Evolutionary conservation across 257 asterid genomes (phyloP).

Genomic region (Plantago elongata): DNA sequence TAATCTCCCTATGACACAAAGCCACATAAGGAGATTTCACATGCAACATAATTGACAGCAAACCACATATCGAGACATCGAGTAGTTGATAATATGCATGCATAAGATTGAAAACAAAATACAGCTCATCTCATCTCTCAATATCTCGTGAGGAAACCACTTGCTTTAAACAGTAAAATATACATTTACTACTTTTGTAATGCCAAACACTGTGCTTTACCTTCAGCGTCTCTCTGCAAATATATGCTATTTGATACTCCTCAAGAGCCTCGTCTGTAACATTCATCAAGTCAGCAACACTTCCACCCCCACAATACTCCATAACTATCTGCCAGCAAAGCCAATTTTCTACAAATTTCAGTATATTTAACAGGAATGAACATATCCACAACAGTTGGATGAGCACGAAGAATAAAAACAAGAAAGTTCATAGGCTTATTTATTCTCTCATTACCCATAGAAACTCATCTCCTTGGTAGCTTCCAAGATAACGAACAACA

Average conservation of each 20-base stretch:
- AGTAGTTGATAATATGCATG: not conserved
- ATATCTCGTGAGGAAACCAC: constrained; percentile 7
- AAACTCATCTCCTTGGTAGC: constrained; percentile 98
- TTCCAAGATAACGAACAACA: constrained; percentile 97
- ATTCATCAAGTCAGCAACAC: constrained; percentile 96
- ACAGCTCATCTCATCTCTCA: not conserved
- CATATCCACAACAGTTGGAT: constrained; percentile 10
- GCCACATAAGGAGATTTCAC: too few relatives aligned
- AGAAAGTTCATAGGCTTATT: constrained; percentile 11
- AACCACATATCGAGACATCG: too few relatives aligned
- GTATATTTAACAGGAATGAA: constrained; percentile 12
- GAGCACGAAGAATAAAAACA: not conserved
- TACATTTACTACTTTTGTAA: not conserved
- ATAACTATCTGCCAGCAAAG: constrained; percentile 83
- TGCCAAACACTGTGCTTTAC: constrained; percentile 25
- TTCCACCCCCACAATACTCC: constrained; percentile 99
- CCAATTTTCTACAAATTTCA: constrained; percentile 19
- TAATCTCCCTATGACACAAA: not conserved
- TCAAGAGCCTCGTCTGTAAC: constrained; percentile 85
- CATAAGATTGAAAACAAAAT: not conserved
- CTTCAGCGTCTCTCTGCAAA: constrained; percentile 93
- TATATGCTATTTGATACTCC: constrained; percentile 86
- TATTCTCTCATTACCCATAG: constrained; percentile 71
- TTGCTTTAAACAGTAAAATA: not conserved
- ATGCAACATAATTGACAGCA: too few relatives aligned